Evolutionary conservation across 768 basidiomycete genomes (phyloP), one percentile per base, ranked within the genome.

Genomic region (Naematelia encephala): DNA sequence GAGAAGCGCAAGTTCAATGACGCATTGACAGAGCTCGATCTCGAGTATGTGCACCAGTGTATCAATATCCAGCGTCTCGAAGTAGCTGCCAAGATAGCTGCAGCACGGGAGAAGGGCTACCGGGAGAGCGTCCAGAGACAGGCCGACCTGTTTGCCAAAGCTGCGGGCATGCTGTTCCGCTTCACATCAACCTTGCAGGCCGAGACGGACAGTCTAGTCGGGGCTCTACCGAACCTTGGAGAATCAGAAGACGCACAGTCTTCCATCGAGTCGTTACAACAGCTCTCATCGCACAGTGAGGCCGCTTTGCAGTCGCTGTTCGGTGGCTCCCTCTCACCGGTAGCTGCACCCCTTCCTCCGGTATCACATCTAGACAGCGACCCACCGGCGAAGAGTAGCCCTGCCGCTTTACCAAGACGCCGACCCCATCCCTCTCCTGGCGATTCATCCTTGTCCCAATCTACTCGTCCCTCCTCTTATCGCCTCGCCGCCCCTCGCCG

Each of bases 41-140:
- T 49, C 16, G 53, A 59, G 21, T 43, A 54, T 63, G 4, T 42
- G 23, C 23, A 44, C 53, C 4, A 51, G 49, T 23, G 52, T 56
- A n/a, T 50, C 51, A 26, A 39, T 16, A 30, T 55, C 25, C 57
- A 59, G 27, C 44, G 57, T 13, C 26, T 11, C n/a, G 61, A 63
- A 34, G 34, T 63, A 21, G 61, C 53, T 21, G 50, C 30, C 19
- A 45, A 44, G 21, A 56, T 51, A 13, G 51, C 52, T 3, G 57
- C 53, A 19, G 53, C 57, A 19, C 56, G 63, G 44, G 60, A 61
- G 52, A 65, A 59, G 42, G 60, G 50, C 13, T 59, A 61, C 48
- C 26, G 60, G 23, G 51, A 61, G 39, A 51, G 55, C 1, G 29
- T 61, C 4, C 43, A 43, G 39, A 19, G 47, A 14, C 60, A 65